phyloP scores from a whole-genome alignment of 139 green algal species.

The Deuterostichococcus epilithicus region DNA sequence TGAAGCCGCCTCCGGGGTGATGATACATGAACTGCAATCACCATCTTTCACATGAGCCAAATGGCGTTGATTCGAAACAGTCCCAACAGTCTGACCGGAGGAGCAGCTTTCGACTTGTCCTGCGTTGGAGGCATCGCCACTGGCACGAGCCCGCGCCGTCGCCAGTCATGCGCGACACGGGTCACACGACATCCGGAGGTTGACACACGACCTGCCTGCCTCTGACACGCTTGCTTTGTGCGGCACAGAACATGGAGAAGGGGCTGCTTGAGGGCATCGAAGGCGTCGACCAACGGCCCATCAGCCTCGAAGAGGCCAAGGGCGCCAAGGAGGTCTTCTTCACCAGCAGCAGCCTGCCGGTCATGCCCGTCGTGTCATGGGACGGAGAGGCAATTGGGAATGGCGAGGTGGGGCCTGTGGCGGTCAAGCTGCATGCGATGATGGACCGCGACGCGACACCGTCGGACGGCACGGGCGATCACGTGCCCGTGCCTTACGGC shows the following conservation, averaged over 20 bases:
- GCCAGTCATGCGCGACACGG: constrained; percentile 19
- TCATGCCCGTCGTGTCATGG: neutral
- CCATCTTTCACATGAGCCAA: constrained; percentile 43
- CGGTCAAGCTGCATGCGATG: neutral
- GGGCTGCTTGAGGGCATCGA: constrained; percentile 18
- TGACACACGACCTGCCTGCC: constrained; percentile 17
- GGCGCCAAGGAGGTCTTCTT: constrained; percentile 44
- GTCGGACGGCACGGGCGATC: neutral
- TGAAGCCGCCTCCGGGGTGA: constrained; percentile 11
- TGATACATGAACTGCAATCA: constrained; percentile 29
- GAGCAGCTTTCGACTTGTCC: neutral
- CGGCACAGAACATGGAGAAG: neutral
- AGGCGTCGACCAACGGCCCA: constrained; percentile 25
- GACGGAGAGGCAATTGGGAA: neutral
- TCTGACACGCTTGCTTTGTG: constrained; percentile 5
- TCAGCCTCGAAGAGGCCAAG: constrained; percentile 43
- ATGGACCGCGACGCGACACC: neutral
- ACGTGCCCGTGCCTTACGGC: neutral
- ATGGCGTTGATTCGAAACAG: constrained; percentile 24
- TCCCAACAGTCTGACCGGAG: constrained; percentile 12
- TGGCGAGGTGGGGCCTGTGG: neutral
- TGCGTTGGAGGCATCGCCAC: neutral
- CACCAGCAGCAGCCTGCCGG: constrained; percentile 18
- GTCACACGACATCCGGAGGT: constrained; percentile 31
- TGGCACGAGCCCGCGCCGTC: constrained; percentile 4